Evolutionary conservation across 148 eudicot genomes (phyloP).

Genomic region (Mesembryanthemum crystallinum): DNA sequence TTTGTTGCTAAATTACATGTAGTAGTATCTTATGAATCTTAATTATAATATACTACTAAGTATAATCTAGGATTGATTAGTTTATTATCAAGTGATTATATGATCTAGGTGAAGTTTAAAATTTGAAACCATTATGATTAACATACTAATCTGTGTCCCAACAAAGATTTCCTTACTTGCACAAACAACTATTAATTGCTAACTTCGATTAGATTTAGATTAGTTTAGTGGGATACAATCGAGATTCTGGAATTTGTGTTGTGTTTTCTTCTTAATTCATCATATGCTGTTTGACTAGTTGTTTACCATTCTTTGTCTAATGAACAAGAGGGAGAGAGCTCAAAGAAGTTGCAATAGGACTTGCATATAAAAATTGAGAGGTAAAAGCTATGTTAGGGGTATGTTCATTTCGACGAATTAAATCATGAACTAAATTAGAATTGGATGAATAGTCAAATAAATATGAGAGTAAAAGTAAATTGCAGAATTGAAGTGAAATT

Average conservation of each 20-base stretch:
- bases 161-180: constrained; percentile 7
- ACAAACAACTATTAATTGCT: neutral
- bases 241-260: constrained; percentile 16
- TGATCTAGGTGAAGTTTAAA: neutral
- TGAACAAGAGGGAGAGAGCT: too few species aligned
- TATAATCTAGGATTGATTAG: neutral
- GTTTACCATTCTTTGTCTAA: neutral
- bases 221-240: neutral
- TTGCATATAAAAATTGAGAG: too few species aligned
- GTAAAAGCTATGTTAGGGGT: too few species aligned
- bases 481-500: too few species aligned
- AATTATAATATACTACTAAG: neutral
- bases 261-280: constrained; percentile 14
- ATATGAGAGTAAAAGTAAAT: too few species aligned
- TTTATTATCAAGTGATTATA: constrained; percentile 6
- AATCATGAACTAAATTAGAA: too few species aligned
- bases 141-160: neutral
- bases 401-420: too few species aligned
- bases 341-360: too few species aligned
- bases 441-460: too few species aligned
- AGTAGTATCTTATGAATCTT: too few species aligned
- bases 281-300: neutral
- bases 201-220: too few species aligned
- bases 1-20: neutral
- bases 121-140: neutral